These are phyloP conservation scores for Lophium mytilinum DNA, from an alignment of 495 filamentous ascomycete genomes.

Conservation along the genomic window DNA sequence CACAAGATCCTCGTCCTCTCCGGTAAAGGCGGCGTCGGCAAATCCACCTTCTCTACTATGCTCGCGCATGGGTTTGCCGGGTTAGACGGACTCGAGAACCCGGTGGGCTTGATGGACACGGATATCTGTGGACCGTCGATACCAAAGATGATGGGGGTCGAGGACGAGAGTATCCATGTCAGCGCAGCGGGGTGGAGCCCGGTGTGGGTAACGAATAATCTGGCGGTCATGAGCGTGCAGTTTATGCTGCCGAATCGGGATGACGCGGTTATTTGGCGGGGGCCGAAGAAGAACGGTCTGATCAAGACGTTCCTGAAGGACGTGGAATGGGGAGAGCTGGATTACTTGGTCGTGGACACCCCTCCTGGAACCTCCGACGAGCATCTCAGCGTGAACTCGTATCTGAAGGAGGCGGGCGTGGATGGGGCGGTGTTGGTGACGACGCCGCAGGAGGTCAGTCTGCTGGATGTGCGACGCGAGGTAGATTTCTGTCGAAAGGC, in stretches of 20 bases:
- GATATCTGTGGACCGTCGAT: constrained; percentile 94
- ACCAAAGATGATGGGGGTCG: constrained; percentile 97
- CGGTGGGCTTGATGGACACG: constrained; percentile 90
- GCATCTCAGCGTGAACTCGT: constrained; percentile 83
- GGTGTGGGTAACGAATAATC: constrained; percentile 85
- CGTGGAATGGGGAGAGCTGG: constrained; percentile 93
- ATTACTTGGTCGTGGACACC: constrained; percentile 88
- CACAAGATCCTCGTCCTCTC: constrained; percentile 90
- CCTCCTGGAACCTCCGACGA: constrained; percentile 93
- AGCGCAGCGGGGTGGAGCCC: constrained; percentile 79
- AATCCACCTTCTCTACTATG: constrained; percentile 82
- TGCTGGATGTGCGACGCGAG: constrained; percentile 91
- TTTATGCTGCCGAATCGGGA: constrained; percentile 93
- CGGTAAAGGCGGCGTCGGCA: constrained; percentile 95
- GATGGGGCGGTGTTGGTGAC: constrained; percentile 91
- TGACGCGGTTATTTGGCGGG: constrained; percentile 93
- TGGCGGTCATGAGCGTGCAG: constrained; percentile 92
- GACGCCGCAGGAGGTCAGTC: constrained; percentile 87
- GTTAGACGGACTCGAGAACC: constrained; percentile 53
- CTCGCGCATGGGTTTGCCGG: constrained; percentile 76
- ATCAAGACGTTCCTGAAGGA: constrained; percentile 98
- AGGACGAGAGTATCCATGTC: constrained; percentile 84
- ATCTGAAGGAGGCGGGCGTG: constrained; percentile 78
- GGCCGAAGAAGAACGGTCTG: constrained; percentile 94
- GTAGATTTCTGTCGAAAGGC: constrained; percentile 96